Conservation (phyloP, 2,329 filamentous ascomycete species). For the Colletotrichum tabaci region DNA sequence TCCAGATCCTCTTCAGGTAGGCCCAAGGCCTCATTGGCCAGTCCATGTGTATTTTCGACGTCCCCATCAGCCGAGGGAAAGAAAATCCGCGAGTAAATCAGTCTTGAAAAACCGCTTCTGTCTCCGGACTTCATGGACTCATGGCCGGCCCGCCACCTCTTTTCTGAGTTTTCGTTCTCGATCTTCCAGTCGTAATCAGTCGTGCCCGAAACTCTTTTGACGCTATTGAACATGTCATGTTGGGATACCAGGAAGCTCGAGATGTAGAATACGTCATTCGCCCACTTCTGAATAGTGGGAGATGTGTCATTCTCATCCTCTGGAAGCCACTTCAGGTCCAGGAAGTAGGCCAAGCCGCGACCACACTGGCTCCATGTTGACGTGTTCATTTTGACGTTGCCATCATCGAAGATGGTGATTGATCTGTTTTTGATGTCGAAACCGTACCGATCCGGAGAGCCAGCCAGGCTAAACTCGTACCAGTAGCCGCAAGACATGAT, state of each 20-base stretch:
- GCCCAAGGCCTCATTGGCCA: conserved; percentile 67
- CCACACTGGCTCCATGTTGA: conserved; percentile 74
- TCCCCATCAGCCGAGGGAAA: conserved; percentile 58
- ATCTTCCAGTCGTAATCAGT: conserved; percentile 74
- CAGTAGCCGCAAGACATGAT: conserved; percentile 63
- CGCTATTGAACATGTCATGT: conserved; percentile 74
- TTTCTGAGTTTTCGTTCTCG: conserved; percentile 58
- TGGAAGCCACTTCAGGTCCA: conserved; percentile 54
- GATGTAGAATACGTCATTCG: conserved; percentile 65
- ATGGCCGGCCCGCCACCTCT: conserved; percentile 65
- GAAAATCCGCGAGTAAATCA: conserved; percentile 72
- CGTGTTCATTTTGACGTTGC: conserved; percentile 68
- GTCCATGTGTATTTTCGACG: conserved; percentile 55
- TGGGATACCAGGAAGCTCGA: conserved; percentile 73
- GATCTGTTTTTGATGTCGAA: conserved; percentile 63
- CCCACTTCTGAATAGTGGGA: conserved; percentile 48
- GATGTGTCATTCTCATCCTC: conserved; percentile 38
- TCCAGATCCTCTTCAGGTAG: conserved; percentile 73
- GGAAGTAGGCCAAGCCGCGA: conserved; percentile 52
- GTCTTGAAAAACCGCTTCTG: conserved; percentile 59
- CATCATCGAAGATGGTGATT: conserved; percentile 69
- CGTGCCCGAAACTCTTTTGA: conserved; percentile 71
- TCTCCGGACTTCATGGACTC: conserved; percentile 60
- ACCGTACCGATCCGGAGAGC: conserved; percentile 54
- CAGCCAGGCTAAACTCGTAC: conserved; percentile 66